Evolutionary conservation across 306 rosid genomes (phyloP).

Genomic region (Casuarina equisetifolia): DNA sequence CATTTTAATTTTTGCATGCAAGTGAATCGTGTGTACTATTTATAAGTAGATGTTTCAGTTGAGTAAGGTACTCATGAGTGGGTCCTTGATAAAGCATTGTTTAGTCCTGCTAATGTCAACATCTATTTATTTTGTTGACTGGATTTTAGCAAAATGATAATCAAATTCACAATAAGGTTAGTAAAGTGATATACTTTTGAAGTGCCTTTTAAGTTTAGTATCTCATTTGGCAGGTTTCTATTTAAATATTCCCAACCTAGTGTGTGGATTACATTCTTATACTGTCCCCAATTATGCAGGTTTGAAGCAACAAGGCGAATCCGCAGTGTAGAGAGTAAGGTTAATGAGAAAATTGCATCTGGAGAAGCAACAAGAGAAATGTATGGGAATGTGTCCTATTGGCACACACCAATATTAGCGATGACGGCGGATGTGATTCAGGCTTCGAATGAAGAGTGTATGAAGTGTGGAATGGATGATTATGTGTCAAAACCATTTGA

Average conservation of each 20-base stretch:
- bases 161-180: neutral
- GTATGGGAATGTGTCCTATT: slow-evolving; percentile 51
- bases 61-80: neutral
- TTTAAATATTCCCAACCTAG: slow-evolving; percentile 1
- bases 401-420: slow-evolving; percentile 91
- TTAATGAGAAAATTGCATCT: slow-evolving; percentile 52
- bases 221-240: neutral
- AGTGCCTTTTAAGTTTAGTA: slow-evolving; percentile 8
- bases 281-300: slow-evolving; percentile 43
- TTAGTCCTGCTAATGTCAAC: neutral
- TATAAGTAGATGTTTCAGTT: neutral
- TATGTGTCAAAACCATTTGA: slow-evolving; percentile 89
- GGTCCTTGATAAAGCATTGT: neutral
- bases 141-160: slow-evolving; percentile 4
- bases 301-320: slow-evolving; percentile 75
- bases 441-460: slow-evolving; percentile 77
- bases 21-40: slow-evolving; percentile 4
- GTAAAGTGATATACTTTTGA: slow-evolving; percentile 14
- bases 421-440: slow-evolving; percentile 94
- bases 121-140: slow-evolving; percentile 6
- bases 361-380: slow-evolving; percentile 58
- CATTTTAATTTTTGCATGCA: slow-evolving; percentile 18
- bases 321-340: slow-evolving; percentile 58
- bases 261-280: slow-evolving; percentile 18
- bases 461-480: slow-evolving; percentile 89